Percentiles rank a stretch among this genome's conserved stretches.
Evolutionary conservation across 306 rosid species (phyloP).

Genomic region (Albizia julibrissin): DNA sequence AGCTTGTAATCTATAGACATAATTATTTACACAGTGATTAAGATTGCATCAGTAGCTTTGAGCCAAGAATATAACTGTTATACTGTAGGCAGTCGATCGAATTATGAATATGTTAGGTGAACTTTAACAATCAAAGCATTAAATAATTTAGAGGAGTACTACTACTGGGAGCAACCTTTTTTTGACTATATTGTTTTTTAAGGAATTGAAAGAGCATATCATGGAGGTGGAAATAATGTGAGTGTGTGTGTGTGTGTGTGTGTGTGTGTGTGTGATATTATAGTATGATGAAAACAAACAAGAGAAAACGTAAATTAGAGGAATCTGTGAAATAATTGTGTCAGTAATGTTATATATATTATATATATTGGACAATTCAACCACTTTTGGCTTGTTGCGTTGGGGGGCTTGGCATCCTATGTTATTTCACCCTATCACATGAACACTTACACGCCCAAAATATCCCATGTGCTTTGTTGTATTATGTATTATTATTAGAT

Average conservation of each 20-base stretch:
- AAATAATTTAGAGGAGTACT: neutral
- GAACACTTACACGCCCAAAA: slow-evolving; percentile 24
- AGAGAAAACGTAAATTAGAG: neutral
- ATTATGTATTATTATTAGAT: neutral
- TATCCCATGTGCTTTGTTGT: slow-evolving; percentile 34
- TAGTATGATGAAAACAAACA: neutral
- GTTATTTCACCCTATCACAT: slow-evolving; percentile 32
- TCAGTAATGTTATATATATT: neutral
- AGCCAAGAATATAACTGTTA: neutral
- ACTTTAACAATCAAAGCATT: neutral
- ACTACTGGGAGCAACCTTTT: neutral
- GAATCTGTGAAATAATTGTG: neutral
- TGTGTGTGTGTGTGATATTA: neutral
- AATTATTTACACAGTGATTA: neutral
- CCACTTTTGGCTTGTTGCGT: slow-evolving; percentile 53
- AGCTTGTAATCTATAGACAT: neutral
- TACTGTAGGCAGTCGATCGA: neutral
- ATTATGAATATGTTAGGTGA: neutral
- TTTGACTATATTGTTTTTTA: neutral
- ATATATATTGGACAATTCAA: slow-evolving; percentile 23
- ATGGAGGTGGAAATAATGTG: neutral
- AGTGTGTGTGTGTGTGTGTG: neutral
- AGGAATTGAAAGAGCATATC: neutral
- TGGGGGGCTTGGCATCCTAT: slow-evolving; percentile 52
- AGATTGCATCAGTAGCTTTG: neutral